These are phyloP conservation scores for Apium graveolens DNA, from an alignment of 129 eudicot species.

Conservation along the genomic window DNA sequence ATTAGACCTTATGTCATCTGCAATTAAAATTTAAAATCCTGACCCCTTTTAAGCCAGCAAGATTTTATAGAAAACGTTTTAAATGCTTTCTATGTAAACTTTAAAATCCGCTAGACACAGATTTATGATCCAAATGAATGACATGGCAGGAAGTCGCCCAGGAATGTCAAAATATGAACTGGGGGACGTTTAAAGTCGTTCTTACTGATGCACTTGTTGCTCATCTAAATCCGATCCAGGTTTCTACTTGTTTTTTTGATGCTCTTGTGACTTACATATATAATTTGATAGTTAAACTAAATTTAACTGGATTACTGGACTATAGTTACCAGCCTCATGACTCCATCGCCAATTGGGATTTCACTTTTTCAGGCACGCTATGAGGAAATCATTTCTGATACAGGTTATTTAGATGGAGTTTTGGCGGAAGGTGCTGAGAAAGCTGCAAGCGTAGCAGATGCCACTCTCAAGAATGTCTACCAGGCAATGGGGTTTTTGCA, in stretches of 20 bases:
- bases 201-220: constrained; percentile 77
- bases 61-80: not conserved
- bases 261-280: not conserved
- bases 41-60: not conserved
- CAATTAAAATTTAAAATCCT: not conserved
- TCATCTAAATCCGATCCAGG: constrained; percentile 92
- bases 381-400: constrained; percentile 66
- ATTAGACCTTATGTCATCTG: not conserved
- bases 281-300: not conserved
- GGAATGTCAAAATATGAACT: constrained; percentile 80
- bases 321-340: not conserved
- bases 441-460: constrained; percentile 77
- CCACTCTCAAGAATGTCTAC: constrained; percentile 53
- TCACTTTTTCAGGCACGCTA: constrained; percentile 52
- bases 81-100: constrained; percentile 1
- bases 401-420: constrained; percentile 53
- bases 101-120: not conserved
- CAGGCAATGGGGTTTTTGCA: constrained; percentile 90
- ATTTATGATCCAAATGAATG: not conserved
- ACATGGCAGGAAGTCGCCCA: constrained; percentile 65
- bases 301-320: not conserved
- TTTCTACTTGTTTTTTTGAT: constrained; percentile 12
- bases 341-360: not conserved
- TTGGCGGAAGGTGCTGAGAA: constrained; percentile 85
- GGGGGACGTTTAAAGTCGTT: constrained; percentile 76